phyloP scores from a whole-genome alignment of 306 rosid genomes.

The Prunus kanzakura region DNA sequence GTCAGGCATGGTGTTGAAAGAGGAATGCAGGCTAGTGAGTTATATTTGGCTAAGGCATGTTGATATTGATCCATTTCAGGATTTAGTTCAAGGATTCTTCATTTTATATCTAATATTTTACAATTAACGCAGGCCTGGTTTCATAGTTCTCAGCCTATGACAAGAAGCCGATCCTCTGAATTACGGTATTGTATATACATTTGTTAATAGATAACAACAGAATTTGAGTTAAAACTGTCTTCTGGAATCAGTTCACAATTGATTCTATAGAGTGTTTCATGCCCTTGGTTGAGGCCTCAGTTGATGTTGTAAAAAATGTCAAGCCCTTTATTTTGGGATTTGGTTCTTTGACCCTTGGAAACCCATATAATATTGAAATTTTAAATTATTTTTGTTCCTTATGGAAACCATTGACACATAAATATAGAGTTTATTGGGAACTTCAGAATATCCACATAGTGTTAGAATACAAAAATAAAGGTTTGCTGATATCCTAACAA shows the following conservation, averaged over 20 bases:
- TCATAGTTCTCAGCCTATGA: constrained; percentile 81
- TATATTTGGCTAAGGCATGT: constrained; percentile 80
- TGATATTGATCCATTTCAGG: constrained; percentile 9
- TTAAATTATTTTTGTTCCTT: too few relatives aligned
- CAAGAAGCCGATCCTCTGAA: constrained; percentile 97
- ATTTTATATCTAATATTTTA: constrained; percentile 24
- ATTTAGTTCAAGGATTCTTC: constrained; percentile 28
- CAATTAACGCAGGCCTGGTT: constrained; percentile 82
- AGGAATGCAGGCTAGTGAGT: constrained; percentile 63
- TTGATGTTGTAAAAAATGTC: too few relatives aligned
- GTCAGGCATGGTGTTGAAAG: constrained; percentile 67
- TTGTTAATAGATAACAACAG: constrained; percentile 11
- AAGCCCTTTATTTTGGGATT: too few relatives aligned
- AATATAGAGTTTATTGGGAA: too few relatives aligned
- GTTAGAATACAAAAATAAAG: too few relatives aligned
- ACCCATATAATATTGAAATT: too few relatives aligned
- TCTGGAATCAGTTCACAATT: background rate
- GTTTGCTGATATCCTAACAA: too few relatives aligned
- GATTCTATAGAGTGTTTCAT: background rate
- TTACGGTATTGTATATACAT: constrained; percentile 52
- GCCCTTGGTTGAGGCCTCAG: too few relatives aligned
- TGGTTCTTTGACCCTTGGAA: too few relatives aligned
- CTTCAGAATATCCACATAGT: too few relatives aligned
- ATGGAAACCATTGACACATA: too few relatives aligned
- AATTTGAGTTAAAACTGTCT: background rate